phyloP scores from a whole-genome alignment of 768 basidiomycete genomes.

The Clavaria fumosa region DNA sequence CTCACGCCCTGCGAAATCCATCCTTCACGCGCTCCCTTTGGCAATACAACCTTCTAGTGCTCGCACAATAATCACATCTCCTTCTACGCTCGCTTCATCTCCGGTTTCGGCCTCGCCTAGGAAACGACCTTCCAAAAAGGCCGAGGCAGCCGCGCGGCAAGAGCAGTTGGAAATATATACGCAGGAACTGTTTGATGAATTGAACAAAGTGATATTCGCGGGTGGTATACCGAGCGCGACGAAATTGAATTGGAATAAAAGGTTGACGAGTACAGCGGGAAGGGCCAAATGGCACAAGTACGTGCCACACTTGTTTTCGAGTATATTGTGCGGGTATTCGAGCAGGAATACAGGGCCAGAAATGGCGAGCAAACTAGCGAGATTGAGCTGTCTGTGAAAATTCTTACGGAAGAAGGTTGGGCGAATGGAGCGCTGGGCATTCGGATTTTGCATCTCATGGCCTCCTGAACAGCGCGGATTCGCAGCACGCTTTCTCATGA shows the following conservation, averaged over 20 bases:
- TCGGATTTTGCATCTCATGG: neutral
- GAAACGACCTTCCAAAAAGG: conserved; percentile 12
- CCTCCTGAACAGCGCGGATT: conserved; percentile 43
- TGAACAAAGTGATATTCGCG: conserved; percentile 44
- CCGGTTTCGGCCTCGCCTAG: conserved; percentile 3
- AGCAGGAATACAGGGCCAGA: conserved; percentile 17
- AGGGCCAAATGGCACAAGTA: conserved; percentile 51
- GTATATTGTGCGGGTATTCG: conserved; percentile 1
- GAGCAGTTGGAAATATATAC: conserved; percentile 37
- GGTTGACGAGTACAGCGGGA: conserved; percentile 53
- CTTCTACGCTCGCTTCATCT: neutral
- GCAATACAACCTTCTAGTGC: conserved; percentile 6
- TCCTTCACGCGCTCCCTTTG: neutral
- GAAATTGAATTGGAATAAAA: conserved; percentile 49
- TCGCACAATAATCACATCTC: neutral
- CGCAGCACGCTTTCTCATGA: conserved; percentile 76
- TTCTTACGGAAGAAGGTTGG: conserved; percentile 62
- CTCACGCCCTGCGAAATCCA: conserved; percentile 7
- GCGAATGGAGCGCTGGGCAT: neutral
- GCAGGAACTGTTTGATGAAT: conserved; percentile 37
- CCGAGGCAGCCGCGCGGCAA: conserved; percentile 26
- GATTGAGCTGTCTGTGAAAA: conserved; percentile 73
- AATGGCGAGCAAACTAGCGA: conserved; percentile 43
- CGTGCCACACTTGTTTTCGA: conserved; percentile 5
- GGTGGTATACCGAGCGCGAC: conserved; percentile 37